phyloP scores from a whole-genome alignment of 805 yeast genomes.

The Candida mattraensis region DNA sequence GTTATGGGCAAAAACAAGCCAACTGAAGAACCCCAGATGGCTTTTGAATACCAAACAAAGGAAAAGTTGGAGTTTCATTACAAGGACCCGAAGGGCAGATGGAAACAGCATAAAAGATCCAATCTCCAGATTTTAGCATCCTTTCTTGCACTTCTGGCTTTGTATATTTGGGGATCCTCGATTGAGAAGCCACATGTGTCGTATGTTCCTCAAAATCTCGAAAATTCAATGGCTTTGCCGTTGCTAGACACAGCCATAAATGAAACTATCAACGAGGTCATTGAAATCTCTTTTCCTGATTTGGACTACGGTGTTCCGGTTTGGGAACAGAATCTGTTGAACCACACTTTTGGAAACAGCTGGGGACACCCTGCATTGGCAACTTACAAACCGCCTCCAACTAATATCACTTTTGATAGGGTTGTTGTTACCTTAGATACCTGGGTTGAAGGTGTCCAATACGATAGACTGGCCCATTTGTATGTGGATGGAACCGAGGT shows the following conservation, averaged over 20 bases:
- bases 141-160: neutral
- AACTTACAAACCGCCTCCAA: constrained; percentile 45
- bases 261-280: constrained; percentile 26
- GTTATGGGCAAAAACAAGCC: constrained; percentile 1
- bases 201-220: constrained; percentile 1
- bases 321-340: constrained; percentile 39
- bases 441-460: constrained; percentile 57
- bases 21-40: no score
- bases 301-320: constrained; percentile 38
- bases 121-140: no score
- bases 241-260: constrained; percentile 1
- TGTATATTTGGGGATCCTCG: no score
- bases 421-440: constrained; percentile 55
- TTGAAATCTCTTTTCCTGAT: constrained; percentile 33
- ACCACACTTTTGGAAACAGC: constrained; percentile 53
- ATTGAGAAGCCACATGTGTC: neutral
- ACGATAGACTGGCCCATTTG: constrained; percentile 64
- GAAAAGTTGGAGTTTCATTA: no score
- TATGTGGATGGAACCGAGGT: constrained; percentile 62
- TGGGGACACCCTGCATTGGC: constrained; percentile 57
- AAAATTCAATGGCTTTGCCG: neutral
- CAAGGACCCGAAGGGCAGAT: no score
- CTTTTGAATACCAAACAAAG: no score
- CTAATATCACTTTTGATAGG: constrained; percentile 44
- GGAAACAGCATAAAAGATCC: no score